These are phyloP conservation scores for Pestalotiopsis sp. DNA, from an alignment of 2,329 filamentous ascomycete species.

Conservation along the genomic window DNA sequence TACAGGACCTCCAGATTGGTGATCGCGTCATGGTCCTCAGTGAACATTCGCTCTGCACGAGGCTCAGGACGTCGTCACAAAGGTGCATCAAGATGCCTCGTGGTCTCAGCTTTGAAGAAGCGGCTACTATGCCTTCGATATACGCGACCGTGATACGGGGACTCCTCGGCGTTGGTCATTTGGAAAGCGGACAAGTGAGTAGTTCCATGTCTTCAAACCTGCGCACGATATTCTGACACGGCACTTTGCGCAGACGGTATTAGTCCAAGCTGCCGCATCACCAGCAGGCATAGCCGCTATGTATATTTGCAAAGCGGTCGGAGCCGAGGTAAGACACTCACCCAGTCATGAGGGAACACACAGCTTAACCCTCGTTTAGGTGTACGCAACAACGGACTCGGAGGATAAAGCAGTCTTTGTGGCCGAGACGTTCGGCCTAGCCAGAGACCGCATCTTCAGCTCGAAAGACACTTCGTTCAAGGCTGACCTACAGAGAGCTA, in stretches of 20 bases:
- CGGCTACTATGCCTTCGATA: not conserved
- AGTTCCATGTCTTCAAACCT: not conserved
- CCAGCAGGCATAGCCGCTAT: not conserved
- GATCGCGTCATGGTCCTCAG: constrained; percentile 9
- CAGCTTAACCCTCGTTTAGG: not conserved
- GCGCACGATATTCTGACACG: not conserved
- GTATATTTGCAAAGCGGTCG: not conserved
- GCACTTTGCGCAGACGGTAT: constrained; percentile 21
- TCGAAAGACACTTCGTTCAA: not conserved
- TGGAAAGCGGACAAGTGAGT: not conserved
- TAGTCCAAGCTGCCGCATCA: not conserved
- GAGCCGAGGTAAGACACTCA: not conserved
- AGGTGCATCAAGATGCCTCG: not conserved
- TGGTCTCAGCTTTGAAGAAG: constrained; percentile 3
- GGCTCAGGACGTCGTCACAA: constrained; percentile 1
- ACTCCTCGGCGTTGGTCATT: not conserved
- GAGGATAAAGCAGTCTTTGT: constrained; percentile 2
- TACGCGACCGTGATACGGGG: constrained; percentile 6
- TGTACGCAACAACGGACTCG: not conserved
- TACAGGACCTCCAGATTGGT: not conserved
- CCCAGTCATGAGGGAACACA: not conserved
- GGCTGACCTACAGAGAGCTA: not conserved
- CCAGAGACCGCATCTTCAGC: not conserved
- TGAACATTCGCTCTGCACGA: not conserved
- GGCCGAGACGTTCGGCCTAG: not conserved